phyloP scores from a whole-genome alignment of 176 grass and related monocot species.

The Saccharum spontaneum region DNA sequence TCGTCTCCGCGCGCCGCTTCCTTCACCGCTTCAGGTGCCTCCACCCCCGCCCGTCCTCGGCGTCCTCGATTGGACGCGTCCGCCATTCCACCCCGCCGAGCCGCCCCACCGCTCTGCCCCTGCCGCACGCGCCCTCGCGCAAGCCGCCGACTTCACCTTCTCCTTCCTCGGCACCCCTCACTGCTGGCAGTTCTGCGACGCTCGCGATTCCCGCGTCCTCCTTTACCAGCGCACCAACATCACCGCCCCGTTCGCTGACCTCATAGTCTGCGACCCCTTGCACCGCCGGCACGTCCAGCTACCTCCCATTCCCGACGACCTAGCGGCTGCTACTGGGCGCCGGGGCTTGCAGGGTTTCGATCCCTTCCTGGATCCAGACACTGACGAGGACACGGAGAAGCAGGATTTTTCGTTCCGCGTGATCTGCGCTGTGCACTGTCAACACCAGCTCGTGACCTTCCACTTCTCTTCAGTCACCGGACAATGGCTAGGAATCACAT shows the following conservation, averaged over 20 bases:
- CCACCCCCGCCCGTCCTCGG: not conserved
- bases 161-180: not conserved
- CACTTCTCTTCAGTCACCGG: constrained; percentile 24
- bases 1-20: not conserved
- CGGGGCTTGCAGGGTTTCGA: not conserved
- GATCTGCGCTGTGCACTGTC: not conserved
- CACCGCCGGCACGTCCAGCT: not conserved
- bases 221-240: too few relatives aligned
- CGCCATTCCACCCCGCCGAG: not conserved
- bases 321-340: not conserved
- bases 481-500: not conserved
- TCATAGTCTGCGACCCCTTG: not conserved
- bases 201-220: not conserved
- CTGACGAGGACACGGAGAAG: not conserved
- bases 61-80: not conserved
- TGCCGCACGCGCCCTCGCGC: not conserved
- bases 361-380: constrained; percentile 19
- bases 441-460: constrained; percentile 3
- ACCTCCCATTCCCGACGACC: not conserved
- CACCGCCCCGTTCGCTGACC: too few relatives aligned
- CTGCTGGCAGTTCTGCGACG: not conserved
- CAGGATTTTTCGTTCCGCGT: constrained; percentile 9
- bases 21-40: not conserved
- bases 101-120: not conserved
- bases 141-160: not conserved